phyloP scores from a whole-genome alignment of 306 rosid species.

The Oxytropis ochrocephala region DNA sequence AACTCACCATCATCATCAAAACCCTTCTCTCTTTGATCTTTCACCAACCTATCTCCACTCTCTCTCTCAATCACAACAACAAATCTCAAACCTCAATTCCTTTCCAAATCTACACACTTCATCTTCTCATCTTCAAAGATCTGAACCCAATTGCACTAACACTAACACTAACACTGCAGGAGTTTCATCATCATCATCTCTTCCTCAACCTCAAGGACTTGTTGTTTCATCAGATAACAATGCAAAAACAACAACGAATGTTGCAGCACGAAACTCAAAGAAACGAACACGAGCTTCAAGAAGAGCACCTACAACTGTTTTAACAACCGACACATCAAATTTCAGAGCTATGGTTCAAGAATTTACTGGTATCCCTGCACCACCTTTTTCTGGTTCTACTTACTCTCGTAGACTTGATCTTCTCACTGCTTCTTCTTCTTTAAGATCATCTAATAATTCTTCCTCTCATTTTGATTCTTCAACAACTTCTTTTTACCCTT shows the following conservation, averaged over 20 bases:
- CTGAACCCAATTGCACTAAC: constrained; percentile 31
- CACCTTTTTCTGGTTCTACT: constrained; percentile 58
- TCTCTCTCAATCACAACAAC: constrained; percentile 38
- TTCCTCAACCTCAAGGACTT: background rate
- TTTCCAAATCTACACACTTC: constrained; percentile 33
- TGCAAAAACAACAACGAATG: constrained; percentile 12
- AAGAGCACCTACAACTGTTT: constrained; percentile 85
- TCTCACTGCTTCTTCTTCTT: constrained; percentile 37
- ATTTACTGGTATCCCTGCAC: constrained; percentile 89
- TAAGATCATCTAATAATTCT: constrained; percentile 6
- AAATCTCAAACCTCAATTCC: constrained; percentile 34
- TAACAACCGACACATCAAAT: constrained; percentile 84
- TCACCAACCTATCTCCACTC: constrained; percentile 38
- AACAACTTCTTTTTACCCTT: constrained; percentile 32
- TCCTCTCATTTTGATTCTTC: constrained; percentile 14
- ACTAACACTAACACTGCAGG: background rate
- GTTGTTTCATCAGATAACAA: background rate
- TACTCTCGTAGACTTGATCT: constrained; percentile 69
- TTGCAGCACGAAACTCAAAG: constrained; percentile 47
- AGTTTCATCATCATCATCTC: constrained; percentile 5
- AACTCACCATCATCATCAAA: constrained; percentile 31
- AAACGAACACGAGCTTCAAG: constrained; percentile 84
- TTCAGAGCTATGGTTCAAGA: constrained; percentile 98
- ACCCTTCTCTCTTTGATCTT: constrained; percentile 38
- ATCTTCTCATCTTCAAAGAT: constrained; percentile 23